Conservation (phyloP, 1,139 yeast genomes). For the Blastobotrys ciferrii region DNA sequence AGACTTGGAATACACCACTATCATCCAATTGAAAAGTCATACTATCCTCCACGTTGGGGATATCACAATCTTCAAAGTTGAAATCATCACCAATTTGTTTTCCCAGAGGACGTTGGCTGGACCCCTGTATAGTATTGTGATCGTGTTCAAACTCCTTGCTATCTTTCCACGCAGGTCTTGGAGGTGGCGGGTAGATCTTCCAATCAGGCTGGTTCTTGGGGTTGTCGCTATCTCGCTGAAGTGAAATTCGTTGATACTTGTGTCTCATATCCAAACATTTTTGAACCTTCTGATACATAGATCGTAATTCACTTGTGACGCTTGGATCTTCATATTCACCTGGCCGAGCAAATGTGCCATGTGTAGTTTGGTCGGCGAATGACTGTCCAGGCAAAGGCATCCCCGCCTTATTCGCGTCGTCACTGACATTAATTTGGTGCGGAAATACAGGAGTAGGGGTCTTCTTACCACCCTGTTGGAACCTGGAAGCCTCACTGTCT, state of each 20-base stretch:
- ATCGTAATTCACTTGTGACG: conserved; percentile 64
- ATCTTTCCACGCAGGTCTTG: conserved; percentile 84
- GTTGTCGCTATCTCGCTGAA: conserved; percentile 72
- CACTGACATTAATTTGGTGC: not conserved
- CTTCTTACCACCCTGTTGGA: not conserved
- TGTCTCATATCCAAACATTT: conserved; percentile 72
- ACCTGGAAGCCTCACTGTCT: conserved; percentile 6
- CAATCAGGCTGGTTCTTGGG: conserved; percentile 76
- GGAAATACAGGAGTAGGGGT: conserved; percentile 4
- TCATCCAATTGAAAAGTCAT: conserved; percentile 52
- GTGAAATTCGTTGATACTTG: conserved; percentile 67
- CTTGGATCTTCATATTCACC: conserved; percentile 54
- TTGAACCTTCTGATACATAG: conserved; percentile 67
- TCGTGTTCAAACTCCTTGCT: conserved; percentile 51
- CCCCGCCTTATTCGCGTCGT: conserved; percentile 10
- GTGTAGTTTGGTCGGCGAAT: conserved; percentile 27
- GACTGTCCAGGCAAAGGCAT: conserved; percentile 12
- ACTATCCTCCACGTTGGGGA: conserved; percentile 57
- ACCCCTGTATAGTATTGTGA: conserved; percentile 22
- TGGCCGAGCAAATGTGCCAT: conserved; percentile 30
- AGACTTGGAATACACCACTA: conserved; percentile 69
- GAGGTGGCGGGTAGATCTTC: conserved; percentile 90
- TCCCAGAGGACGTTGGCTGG: not conserved
- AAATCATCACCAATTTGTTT: conserved; percentile 51
- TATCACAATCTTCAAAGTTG: conserved; percentile 54